A percentile compares a stretch with the other conserved stretches of the same genome.
Evolutionary conservation across 2,329 filamentous ascomycete species (phyloP).

Genomic region (Triangularia verruculosa): DNA sequence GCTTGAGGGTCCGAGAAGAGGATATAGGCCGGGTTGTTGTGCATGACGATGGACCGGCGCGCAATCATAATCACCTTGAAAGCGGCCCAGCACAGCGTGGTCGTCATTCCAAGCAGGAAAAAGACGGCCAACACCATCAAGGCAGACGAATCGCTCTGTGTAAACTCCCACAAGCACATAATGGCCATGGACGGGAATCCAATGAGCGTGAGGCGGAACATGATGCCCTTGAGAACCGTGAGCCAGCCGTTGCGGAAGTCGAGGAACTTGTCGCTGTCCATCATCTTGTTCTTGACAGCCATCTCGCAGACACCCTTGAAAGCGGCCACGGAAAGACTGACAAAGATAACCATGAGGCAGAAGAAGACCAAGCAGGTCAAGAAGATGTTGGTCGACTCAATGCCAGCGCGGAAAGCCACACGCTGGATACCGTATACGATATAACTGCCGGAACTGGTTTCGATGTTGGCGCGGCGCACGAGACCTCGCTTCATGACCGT

Average conservation of each 20-base stretch:
- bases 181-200: constrained; percentile 90
- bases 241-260: constrained; percentile 95
- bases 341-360: constrained; percentile 74
- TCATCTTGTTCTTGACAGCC: constrained; percentile 69
- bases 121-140: constrained; percentile 84
- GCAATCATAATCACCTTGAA: constrained; percentile 88
- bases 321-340: constrained; percentile 66
- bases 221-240: constrained; percentile 86
- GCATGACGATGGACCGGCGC: constrained; percentile 81
- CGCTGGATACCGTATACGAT: constrained; percentile 80
- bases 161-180: constrained; percentile 91
- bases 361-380: constrained; percentile 89
- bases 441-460: constrained; percentile 53
- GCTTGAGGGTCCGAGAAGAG: constrained; percentile 92
- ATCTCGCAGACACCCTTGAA: constrained; percentile 83
- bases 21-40: constrained; percentile 96
- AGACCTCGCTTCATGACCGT: constrained; percentile 33
- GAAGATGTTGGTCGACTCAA: constrained; percentile 91
- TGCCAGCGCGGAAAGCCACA: constrained; percentile 79
- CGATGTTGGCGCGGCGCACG: constrained; percentile 54
- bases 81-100: constrained; percentile 79
- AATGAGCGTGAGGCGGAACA: constrained; percentile 86
- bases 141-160: constrained; percentile 77
- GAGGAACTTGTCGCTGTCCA: constrained; percentile 81
- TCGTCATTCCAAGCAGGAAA: constrained; percentile 78